Conservation (phyloP, 139 green algal genomes). For the Choricystis sp. region DNA sequence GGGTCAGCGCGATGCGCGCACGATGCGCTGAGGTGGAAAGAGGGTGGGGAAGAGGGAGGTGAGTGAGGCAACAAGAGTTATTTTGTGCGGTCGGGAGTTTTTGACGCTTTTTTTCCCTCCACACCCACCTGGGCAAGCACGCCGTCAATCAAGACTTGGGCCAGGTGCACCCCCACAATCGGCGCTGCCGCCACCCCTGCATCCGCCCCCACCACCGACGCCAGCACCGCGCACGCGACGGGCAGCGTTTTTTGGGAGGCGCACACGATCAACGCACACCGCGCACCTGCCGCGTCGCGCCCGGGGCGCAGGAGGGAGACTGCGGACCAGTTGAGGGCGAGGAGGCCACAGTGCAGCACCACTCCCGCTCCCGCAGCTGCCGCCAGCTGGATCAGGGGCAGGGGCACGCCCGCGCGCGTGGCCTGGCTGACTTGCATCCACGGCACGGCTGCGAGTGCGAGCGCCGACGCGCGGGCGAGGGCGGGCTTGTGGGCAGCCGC, state of each 20-base stretch:
- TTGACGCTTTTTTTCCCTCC: background rate
- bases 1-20: background rate
- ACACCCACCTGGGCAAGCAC: constrained; percentile 12
- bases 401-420: constrained; percentile 3
- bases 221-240: constrained; percentile 40
- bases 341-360: constrained; percentile 24
- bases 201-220: background rate
- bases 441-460: constrained; percentile 42
- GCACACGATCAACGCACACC: constrained; percentile 20
- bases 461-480: constrained; percentile 23
- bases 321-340: constrained; percentile 23
- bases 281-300: constrained; percentile 1
- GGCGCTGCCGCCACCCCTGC: constrained; percentile 32
- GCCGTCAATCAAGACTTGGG: constrained; percentile 38
- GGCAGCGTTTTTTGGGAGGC: constrained; percentile 41
- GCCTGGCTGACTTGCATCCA: constrained; percentile 59
- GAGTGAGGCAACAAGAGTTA: constrained; percentile 1
- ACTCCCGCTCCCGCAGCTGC: constrained; percentile 14
- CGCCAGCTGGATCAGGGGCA: constrained; percentile 9
- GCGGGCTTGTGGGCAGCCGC: constrained; percentile 22
- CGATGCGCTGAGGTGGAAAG: background rate
- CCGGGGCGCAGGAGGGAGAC: constrained; percentile 2
- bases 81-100: background rate
- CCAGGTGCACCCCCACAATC: constrained; percentile 29
- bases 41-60: background rate